These are phyloP conservation scores for Backusella sp. DNA, from an alignment of 192 early-diverging fungal species.

Conservation along the genomic window DNA sequence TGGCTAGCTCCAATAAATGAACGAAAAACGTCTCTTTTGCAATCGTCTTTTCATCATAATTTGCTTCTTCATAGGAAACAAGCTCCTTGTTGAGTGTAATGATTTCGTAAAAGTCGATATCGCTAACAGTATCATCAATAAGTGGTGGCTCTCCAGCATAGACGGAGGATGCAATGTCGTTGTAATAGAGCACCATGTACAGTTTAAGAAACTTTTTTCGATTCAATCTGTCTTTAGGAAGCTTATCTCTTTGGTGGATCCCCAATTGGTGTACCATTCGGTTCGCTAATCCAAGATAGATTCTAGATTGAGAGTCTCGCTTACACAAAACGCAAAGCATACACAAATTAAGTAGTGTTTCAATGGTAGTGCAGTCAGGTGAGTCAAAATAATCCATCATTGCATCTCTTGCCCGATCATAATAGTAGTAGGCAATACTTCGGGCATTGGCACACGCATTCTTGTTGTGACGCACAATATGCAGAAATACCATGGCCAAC, in stretches of 20 bases:
- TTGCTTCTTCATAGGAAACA: not conserved
- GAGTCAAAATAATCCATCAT: conserved; percentile 36
- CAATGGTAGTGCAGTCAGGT: conserved; percentile 33
- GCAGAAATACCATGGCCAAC: conserved; percentile 33
- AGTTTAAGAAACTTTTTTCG: conserved; percentile 26
- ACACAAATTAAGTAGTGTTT: conserved; percentile 36
- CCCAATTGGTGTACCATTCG: conserved; percentile 31
- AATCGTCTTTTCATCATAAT: conserved; percentile 23
- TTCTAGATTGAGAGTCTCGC: conserved; percentile 29
- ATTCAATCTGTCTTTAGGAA: conserved; percentile 14
- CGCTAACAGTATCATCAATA: conserved; percentile 28
- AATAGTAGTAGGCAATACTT: conserved; percentile 25
- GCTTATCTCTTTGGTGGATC: conserved; percentile 19
- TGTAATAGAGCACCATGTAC: conserved; percentile 36
- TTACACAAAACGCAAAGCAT: conserved; percentile 37
- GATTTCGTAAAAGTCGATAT: conserved; percentile 36
- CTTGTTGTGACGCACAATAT: conserved; percentile 31
- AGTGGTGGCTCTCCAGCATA: conserved; percentile 28
- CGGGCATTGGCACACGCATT: conserved; percentile 23
- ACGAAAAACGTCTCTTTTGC: conserved; percentile 35
- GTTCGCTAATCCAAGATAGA: conserved; percentile 32
- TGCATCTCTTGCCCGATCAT: conserved; percentile 25
- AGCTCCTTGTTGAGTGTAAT: conserved; percentile 11
- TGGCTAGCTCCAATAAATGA: conserved; percentile 24
- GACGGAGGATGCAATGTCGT: conserved; percentile 21